These are phyloP conservation scores for Ogataea degrootiae DNA, from an alignment of 805 yeast species.

Conservation along the genomic window DNA sequence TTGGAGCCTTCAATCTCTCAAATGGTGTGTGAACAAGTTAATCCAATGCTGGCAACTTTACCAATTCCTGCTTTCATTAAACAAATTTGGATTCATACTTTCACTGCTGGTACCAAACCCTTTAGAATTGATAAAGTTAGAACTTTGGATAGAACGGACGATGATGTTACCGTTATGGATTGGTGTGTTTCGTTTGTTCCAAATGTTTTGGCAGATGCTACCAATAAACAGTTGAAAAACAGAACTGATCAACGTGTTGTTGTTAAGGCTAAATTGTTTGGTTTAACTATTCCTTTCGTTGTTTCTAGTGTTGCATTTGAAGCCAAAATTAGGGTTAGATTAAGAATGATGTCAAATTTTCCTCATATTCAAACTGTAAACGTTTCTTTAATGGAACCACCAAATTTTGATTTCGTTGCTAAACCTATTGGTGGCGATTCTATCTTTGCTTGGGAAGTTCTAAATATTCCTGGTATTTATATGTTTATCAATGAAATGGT, in stretches of 20 bases:
- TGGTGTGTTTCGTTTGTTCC: slow-evolving; percentile 94
- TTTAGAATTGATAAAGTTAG: slow-evolving; percentile 89
- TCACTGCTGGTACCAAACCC: slow-evolving; percentile 93
- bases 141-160: slow-evolving; percentile 83
- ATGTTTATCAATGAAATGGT: slow-evolving; percentile 82
- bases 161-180: slow-evolving; percentile 95
- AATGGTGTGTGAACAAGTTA: slow-evolving; percentile 79
- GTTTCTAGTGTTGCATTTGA: slow-evolving; percentile 77
- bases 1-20: slow-evolving; percentile 87
- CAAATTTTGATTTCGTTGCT: slow-evolving; percentile 80
- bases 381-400: slow-evolving; percentile 79
- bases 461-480: slow-evolving; percentile 81
- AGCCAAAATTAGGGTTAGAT: slow-evolving; percentile 70
- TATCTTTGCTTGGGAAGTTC: slow-evolving; percentile 80
- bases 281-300: slow-evolving; percentile 71
- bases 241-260: slow-evolving; percentile 78
- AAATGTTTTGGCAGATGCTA: slow-evolving; percentile 79
- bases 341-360: slow-evolving; percentile 84
- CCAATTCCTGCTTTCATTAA: slow-evolving; percentile 81
- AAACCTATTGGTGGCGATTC: slow-evolving; percentile 74
- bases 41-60: slow-evolving; percentile 73
- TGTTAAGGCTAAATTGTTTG: slow-evolving; percentile 77
- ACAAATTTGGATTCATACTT: slow-evolving; percentile 77
- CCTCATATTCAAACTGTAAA: slow-evolving; percentile 94
- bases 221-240: slow-evolving; percentile 77